Evolutionary conservation across 441 rosid genomes (phyloP).

Genomic region (Eutrema salsugineum): DNA sequence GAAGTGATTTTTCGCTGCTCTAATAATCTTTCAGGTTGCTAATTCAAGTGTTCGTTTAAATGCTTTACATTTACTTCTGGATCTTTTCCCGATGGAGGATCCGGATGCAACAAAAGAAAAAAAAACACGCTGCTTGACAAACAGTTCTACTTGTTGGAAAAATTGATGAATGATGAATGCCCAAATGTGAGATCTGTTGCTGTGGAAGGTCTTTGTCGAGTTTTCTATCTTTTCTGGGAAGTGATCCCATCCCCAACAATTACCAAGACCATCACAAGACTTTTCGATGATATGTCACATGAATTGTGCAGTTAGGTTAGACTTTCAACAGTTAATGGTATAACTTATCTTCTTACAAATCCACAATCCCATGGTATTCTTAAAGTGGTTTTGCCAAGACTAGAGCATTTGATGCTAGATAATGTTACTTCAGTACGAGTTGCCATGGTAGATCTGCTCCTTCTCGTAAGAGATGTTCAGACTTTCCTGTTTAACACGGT

Average conservation of each 20-base stretch:
- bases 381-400: slow-evolving; percentile 81
- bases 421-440: slow-evolving; percentile 53
- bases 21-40: slow-evolving; percentile 64
- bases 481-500: slow-evolving; percentile 90
- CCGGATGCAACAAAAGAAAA: slow-evolving; percentile 89
- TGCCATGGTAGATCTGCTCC: slow-evolving; percentile 82
- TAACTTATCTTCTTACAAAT: slow-evolving; percentile 80
- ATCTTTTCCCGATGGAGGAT: slow-evolving; percentile 90
- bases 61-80: slow-evolving; percentile 84
- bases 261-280: slow-evolving; percentile 64
- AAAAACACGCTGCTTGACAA: slow-evolving; percentile 72
- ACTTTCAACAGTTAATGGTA: slow-evolving; percentile 81
- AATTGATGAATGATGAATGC: slow-evolving; percentile 76
- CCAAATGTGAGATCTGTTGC: slow-evolving; percentile 88
- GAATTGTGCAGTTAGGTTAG: slow-evolving; percentile 83
- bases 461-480: slow-evolving; percentile 61
- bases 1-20: neutral
- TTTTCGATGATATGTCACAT: slow-evolving; percentile 69
- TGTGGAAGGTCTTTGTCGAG: slow-evolving; percentile 92
- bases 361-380: slow-evolving; percentile 91
- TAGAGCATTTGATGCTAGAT: slow-evolving; percentile 74
- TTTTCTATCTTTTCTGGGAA: slow-evolving; percentile 94
- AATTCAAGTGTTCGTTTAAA: slow-evolving; percentile 93
- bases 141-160: slow-evolving; percentile 87
- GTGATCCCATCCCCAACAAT: slow-evolving; percentile 79